A percentile compares a stretch with the other conserved stretches of the same genome.
These are phyloP conservation scores for Passalora sequoiae DNA, from an alignment of 2,329 filamentous ascomycete genomes.

Conservation along the genomic window DNA sequence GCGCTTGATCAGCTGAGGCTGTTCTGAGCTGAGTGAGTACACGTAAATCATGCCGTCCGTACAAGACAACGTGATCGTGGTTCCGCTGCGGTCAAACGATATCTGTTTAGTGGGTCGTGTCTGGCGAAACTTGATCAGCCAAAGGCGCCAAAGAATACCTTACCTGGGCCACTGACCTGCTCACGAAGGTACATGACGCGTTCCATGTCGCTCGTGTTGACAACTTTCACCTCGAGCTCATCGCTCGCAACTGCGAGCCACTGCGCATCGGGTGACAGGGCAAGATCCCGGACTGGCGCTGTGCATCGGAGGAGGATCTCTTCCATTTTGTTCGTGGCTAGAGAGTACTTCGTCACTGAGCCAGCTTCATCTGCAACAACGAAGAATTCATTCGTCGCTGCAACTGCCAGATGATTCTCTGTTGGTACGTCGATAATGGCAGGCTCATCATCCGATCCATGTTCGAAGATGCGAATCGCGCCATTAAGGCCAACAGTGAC, in stretches of 20 bases:
- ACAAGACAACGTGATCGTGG: conserved; percentile 72
- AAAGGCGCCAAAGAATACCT: not conserved
- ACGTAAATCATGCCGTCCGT: conserved; percentile 86
- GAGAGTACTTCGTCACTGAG: conserved; percentile 89
- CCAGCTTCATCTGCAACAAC: conserved; percentile 90
- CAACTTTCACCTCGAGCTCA: conserved; percentile 84
- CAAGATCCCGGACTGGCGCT: conserved; percentile 80
- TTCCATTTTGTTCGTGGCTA: conserved; percentile 68
- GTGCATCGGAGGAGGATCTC: conserved; percentile 76
- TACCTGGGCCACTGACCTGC: conserved; percentile 44
- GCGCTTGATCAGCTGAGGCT: conserved; percentile 75
- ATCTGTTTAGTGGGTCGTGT: conserved; percentile 81
- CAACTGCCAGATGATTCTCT: conserved; percentile 77
- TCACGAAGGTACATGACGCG: conserved; percentile 74
- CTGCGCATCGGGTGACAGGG: conserved; percentile 70
- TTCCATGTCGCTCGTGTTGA: conserved; percentile 73
- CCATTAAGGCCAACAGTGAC: conserved; percentile 93
- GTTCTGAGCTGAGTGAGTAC: conserved; percentile 72
- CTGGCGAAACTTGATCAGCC: conserved; percentile 29
- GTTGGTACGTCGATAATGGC: conserved; percentile 85
- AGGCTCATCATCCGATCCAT: conserved; percentile 86
- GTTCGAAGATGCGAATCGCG: conserved; percentile 85
- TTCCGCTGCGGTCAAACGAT: conserved; percentile 75
- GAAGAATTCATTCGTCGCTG: conserved; percentile 73
- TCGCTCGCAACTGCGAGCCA: conserved; percentile 98